A percentile compares a stretch with the other conserved stretches of the same genome.
Conservation (phyloP, 805 yeast species). For the Hanseniaspora pseudoguilliermondii region DNA sequence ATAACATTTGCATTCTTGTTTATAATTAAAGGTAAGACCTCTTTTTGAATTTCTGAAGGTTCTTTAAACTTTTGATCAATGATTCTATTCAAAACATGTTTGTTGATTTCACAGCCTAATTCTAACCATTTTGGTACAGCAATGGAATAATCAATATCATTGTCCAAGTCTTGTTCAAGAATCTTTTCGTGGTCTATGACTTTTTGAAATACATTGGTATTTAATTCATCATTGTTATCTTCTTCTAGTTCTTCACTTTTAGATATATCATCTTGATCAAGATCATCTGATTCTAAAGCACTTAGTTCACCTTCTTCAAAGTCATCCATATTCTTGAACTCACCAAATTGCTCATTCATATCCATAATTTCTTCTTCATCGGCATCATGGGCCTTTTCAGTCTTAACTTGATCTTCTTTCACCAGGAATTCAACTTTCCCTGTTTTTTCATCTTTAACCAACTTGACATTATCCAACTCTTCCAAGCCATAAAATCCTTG, state of each 20-base stretch:
- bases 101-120: slow-evolving; percentile 32
- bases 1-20: slow-evolving; percentile 61
- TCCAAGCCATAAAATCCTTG: slow-evolving; percentile 88
- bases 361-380: slow-evolving; percentile 16
- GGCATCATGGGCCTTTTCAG: slow-evolving; percentile 18
- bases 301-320: slow-evolving; percentile 24
- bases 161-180: slow-evolving; percentile 20
- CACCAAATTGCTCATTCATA: slow-evolving; percentile 19
- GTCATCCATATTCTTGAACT: slow-evolving; percentile 26
- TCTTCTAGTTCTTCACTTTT: slow-evolving; percentile 1
- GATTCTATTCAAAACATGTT: slow-evolving; percentile 51
- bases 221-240: slow-evolving; percentile 19
- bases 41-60: slow-evolving; percentile 79
- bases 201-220: slow-evolving; percentile 22
- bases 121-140: slow-evolving; percentile 52
- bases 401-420: slow-evolving; percentile 25
- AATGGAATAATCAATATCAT: slow-evolving; percentile 24
- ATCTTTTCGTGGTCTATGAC: slow-evolving; percentile 19
- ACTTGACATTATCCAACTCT: slow-evolving; percentile 81
- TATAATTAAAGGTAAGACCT: slow-evolving; percentile 60
- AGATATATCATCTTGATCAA: slow-evolving; percentile 16
- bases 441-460: slow-evolving; percentile 46
- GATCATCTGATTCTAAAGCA: slow-evolving; percentile 21
- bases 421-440: slow-evolving; percentile 54
- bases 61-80: slow-evolving; percentile 40